Conservation (phyloP, 352 stramenopile genomes). For the Aphanomyces invadans region DNA sequence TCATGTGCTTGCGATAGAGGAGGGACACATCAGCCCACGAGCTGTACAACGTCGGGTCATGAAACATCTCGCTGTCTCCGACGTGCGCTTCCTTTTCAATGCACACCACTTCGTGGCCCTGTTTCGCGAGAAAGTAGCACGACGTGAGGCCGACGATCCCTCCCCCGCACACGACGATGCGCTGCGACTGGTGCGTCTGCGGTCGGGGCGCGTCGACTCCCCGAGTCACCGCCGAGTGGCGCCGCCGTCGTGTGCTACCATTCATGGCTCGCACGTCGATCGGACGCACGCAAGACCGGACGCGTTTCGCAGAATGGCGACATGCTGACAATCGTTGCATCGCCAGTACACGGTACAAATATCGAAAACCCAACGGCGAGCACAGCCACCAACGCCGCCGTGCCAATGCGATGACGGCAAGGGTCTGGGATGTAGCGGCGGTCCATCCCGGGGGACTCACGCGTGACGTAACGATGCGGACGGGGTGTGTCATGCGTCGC, state of each 20-base stretch:
- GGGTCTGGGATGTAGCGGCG: too few relatives aligned
- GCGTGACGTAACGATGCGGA: too few relatives aligned
- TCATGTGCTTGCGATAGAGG: constrained; percentile 69
- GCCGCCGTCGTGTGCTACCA: constrained; percentile 5
- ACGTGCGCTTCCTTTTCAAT: constrained; percentile 75
- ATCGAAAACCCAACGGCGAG: too few relatives aligned
- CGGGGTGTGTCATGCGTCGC: too few relatives aligned
- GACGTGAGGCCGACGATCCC: constrained; percentile 78
- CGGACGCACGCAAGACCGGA: background rate
- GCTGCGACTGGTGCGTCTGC: constrained; percentile 39
- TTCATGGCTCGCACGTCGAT: background rate
- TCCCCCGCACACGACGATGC: constrained; percentile 80
- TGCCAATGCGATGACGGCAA: background rate
- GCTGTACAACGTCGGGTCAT: constrained; percentile 75
- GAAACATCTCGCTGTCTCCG: constrained; percentile 69
- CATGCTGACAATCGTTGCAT: background rate
- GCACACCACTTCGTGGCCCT: constrained; percentile 79
- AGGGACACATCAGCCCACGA: constrained; percentile 72
- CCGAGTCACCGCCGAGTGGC: constrained; percentile 12
- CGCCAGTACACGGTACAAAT: background rate
- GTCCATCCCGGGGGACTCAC: too few relatives aligned
- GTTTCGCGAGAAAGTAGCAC: constrained; percentile 78
- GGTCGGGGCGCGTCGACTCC: constrained; percentile 15
- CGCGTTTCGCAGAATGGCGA: background rate
- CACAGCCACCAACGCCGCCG: background rate